Base-by-base conservation (phyloP, 306 rosid genomes). In the Castanea sativa region DNA sequence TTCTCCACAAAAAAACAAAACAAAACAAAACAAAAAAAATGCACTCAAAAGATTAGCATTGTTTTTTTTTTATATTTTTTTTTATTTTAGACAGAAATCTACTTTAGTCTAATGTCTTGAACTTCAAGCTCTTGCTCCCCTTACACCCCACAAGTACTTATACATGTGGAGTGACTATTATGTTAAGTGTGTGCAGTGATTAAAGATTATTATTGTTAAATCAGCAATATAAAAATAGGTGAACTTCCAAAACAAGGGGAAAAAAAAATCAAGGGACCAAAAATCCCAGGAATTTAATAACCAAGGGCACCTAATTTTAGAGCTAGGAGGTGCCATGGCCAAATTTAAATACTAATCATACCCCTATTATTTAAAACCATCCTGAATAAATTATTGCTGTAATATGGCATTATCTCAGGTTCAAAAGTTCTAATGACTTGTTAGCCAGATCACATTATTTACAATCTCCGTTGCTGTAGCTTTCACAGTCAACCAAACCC, bases 391-490 rank as follows among this genome's bases (percentile, higher is more conserved):
- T 81, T 83, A 81, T 55, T 71, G 53, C 52, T 68, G 71, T 35
- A 76, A 59, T 57, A 32, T 74, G 84, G 25, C 84, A 81, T 43
- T 67, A 81, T 73, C 4, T 68, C 20, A 30, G 73, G 74, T 33
- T 30, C 15, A n/a, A 18, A n/a, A 49, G 32, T n/a, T 59, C 4
- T 71, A 30, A 67, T 72, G 21, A 52, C 57, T 72, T 68, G 64
- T 27, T 75, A 69, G 77, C 81, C 84, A 83, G 85, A 75, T 83
- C 89, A 79, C 30, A 69, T 16, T 73, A 51, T 74, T 38, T 45
- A 52, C 23, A 49, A 58, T 85, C 80, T 79, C 85, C 88, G 86
- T 85, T 83, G 82, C 82, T 82, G 87, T 83, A 77, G 89, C 90
- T 89, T 86, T 91, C 92, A 14, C 2, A 38, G 85, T 64, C 52